phyloP scores from a whole-genome alignment of 495 filamentous ascomycete genomes.

The Podospora appendiculata region DNA sequence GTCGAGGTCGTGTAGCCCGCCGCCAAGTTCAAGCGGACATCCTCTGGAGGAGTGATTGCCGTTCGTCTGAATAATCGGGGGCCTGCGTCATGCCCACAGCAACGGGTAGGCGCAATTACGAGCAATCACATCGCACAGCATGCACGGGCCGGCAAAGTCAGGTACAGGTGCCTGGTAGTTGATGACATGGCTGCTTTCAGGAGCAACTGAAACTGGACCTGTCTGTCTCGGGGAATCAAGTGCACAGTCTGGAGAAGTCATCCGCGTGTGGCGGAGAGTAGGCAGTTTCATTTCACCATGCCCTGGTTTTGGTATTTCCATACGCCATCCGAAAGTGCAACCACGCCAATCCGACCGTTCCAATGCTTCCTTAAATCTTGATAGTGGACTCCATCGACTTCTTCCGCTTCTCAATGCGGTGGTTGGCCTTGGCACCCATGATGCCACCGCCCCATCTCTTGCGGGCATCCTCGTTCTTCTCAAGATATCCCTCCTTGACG shows the following conservation, averaged over 20 bases:
- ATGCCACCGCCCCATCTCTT: conserved; percentile 99
- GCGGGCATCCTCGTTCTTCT: conserved; percentile 88
- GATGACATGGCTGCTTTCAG: background rate
- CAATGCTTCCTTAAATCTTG: conserved; percentile 67
- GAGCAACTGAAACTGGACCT: conserved; percentile 8
- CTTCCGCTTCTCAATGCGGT: conserved; percentile 88
- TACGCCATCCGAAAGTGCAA: conserved; percentile 30
- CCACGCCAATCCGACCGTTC: conserved; percentile 14
- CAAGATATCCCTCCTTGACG: conserved; percentile 96
- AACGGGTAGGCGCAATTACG: too few species aligned
- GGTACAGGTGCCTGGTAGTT: too few species aligned
- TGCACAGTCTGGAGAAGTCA: conserved; percentile 10
- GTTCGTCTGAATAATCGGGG: too few species aligned
- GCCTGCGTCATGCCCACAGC: too few species aligned
- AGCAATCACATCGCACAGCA: too few species aligned
- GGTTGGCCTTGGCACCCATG: conserved; percentile 96
- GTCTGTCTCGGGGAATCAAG: conserved; percentile 3
- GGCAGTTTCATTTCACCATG: conserved; percentile 27
- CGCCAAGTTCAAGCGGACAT: too few species aligned
- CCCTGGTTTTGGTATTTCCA: conserved; percentile 32
- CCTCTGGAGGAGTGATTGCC: too few species aligned
- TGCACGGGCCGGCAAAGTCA: too few species aligned
- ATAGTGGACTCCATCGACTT: conserved; percentile 87
- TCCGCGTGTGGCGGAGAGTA: conserved; percentile 21
- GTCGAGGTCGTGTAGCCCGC: too few species aligned